Conservation (phyloP, 2,329 filamentous ascomycete species). For the Colletotrichum musae region DNA sequence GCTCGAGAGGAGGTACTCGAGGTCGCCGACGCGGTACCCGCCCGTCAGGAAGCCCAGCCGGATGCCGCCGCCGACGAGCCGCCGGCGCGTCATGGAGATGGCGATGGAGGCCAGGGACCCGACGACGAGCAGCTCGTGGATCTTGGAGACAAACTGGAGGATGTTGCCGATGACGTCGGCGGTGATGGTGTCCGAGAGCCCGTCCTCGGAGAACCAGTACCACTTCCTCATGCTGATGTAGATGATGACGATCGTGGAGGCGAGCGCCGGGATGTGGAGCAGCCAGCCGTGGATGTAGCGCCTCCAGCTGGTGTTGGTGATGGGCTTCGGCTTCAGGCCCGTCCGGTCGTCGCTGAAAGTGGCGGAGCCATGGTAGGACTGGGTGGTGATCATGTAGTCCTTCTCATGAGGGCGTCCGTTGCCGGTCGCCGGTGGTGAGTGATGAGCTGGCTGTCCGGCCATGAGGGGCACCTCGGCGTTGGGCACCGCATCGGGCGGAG, state of each 20-base stretch:
- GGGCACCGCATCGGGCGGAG: too few species aligned
- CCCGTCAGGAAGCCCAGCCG: slow-evolving; percentile 35
- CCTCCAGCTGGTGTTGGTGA: slow-evolving; percentile 2
- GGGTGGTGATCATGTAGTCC: neutral
- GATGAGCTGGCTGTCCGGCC: neutral
- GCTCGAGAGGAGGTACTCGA: slow-evolving; percentile 24
- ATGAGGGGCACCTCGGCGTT: too few species aligned
- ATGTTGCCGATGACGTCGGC: slow-evolving; percentile 30
- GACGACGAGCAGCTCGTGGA: slow-evolving; percentile 30
- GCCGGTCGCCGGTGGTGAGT: neutral
- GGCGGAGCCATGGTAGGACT: neutral
- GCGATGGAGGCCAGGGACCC: slow-evolving; percentile 33
- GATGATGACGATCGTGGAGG: slow-evolving; percentile 1
- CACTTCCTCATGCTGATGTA: slow-evolving; percentile 19
- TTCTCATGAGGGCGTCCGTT: neutral
- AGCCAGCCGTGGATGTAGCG: slow-evolving; percentile 25
- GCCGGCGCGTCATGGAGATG: slow-evolving; percentile 13
- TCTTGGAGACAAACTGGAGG: slow-evolving; percentile 30
- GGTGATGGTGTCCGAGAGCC: neutral
- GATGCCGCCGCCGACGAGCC: slow-evolving; percentile 22
- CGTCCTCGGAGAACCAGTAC: slow-evolving; percentile 28
- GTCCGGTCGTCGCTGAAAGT: neutral
- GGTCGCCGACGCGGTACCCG: slow-evolving; percentile 32
- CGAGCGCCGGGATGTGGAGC: slow-evolving; percentile 27
- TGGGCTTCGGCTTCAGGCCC: neutral